phyloP scores from a whole-genome alignment of 2,329 filamentous ascomycete genomes.

The Aspergillus clavatus region DNA sequence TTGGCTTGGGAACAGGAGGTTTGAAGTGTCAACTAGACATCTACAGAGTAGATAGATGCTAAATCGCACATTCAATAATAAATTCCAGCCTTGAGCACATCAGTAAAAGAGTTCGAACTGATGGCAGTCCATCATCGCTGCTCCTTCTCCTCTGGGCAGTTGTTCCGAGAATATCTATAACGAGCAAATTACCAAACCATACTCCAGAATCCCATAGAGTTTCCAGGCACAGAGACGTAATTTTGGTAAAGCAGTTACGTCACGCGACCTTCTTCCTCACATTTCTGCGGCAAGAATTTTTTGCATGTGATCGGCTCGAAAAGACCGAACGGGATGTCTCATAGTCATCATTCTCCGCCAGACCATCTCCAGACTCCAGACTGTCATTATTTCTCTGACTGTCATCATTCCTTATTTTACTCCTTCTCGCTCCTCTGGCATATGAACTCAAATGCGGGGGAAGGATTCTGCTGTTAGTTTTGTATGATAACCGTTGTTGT shows the following conservation, averaged over 20 bases:
- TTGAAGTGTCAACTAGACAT: no score
- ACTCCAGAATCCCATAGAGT: not conserved
- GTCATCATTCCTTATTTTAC: slow-evolving; percentile 10
- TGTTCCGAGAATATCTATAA: slow-evolving; percentile 14
- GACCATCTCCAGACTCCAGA: slow-evolving; percentile 19
- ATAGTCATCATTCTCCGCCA: slow-evolving; percentile 16
- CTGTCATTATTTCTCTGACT: no score
- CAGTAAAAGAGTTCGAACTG: not conserved
- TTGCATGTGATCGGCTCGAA: slow-evolving; percentile 34
- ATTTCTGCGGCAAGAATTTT: slow-evolving; percentile 15
- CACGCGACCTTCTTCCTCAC: slow-evolving; percentile 30
- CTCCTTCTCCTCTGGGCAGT: slow-evolving; percentile 12
- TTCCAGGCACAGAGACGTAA: slow-evolving; percentile 13
- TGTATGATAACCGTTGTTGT: not conserved
- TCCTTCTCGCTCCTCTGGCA: slow-evolving; percentile 2
- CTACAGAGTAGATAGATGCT: no score
- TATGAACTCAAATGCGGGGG: slow-evolving; percentile 17
- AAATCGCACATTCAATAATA: no score
- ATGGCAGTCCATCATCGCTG: not conserved
- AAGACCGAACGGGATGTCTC: slow-evolving; percentile 19
- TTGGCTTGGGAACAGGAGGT: slow-evolving; percentile 5
- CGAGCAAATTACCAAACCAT: slow-evolving; percentile 6
- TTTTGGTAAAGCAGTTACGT: slow-evolving; percentile 29
- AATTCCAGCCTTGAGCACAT: not conserved
- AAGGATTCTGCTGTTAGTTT: slow-evolving; percentile 1